Evolutionary conservation across 23 red algal species (phyloP).

Genomic region (Pyropia yezoensis): DNA sequence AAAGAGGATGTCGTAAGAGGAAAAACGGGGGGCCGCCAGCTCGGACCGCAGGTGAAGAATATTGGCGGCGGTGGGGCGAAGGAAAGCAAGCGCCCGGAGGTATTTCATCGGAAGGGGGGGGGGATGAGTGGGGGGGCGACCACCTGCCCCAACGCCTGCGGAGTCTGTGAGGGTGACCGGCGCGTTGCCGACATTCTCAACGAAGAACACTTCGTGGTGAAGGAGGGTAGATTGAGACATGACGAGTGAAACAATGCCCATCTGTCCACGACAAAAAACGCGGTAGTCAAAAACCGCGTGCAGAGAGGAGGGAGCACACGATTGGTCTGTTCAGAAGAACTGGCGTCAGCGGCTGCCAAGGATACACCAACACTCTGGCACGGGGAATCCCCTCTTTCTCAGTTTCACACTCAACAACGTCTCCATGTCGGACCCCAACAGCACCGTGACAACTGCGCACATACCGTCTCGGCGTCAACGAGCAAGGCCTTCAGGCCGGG

Average conservation of each 20-base stretch:
- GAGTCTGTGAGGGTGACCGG: too few species aligned
- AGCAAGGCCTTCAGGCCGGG: constrained; percentile 86
- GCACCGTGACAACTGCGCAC: background rate
- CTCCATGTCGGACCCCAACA: too few species aligned
- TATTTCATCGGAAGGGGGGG: constrained; percentile 26
- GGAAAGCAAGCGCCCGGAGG: constrained; percentile 61
- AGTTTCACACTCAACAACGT: too few species aligned
- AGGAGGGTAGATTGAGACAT: constrained; percentile 40
- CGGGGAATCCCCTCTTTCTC: too few species aligned
- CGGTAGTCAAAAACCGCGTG: too few species aligned
- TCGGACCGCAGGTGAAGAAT: constrained; percentile 52
- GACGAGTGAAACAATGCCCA: constrained; percentile 22
- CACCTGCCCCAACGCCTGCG: too few species aligned
- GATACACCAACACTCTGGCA: too few species aligned
- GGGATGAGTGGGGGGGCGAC: background rate
- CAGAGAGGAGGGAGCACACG: too few species aligned
- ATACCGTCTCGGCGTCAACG: constrained; percentile 66
- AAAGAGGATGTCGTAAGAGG: constrained; percentile 70
- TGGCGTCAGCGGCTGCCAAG: too few species aligned
- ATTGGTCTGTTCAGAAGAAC: too few species aligned
- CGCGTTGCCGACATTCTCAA: constrained; percentile 26
- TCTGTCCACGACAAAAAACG: too few species aligned
- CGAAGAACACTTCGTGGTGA: constrained; percentile 39
- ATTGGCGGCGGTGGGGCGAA: constrained; percentile 76
- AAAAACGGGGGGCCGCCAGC: constrained; percentile 58